phyloP scores from a whole-genome alignment of 164 flowering plant genomes.

The Sedum album region DNA sequence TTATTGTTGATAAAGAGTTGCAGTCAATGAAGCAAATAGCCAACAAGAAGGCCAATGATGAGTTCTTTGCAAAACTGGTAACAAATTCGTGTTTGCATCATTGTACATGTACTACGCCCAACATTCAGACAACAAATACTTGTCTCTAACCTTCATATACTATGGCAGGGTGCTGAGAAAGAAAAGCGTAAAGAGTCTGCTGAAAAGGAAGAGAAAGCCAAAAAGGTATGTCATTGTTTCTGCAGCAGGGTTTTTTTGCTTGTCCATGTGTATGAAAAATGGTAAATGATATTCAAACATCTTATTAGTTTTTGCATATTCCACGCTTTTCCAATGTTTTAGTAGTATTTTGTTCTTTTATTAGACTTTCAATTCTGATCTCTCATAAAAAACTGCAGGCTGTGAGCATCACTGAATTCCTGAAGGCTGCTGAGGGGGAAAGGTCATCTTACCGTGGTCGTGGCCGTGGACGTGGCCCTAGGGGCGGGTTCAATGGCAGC shows the following conservation, averaged over 20 bases:
- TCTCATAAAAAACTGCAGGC: conserved; percentile 28
- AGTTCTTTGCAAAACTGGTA: conserved; percentile 72
- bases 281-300: not conserved
- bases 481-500: conserved; percentile 45
- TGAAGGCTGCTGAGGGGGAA: conserved; percentile 87
- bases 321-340: too few species aligned
- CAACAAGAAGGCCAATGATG: conserved; percentile 65
- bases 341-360: not conserved
- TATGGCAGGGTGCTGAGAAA: conserved; percentile 64
- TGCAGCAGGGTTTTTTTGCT: too few species aligned
- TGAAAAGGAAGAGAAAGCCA: conserved; percentile 70
- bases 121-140: too few species aligned
- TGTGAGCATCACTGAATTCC: conserved; percentile 75
- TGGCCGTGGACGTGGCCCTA: conserved; percentile 65
- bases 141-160: conserved; percentile 6
- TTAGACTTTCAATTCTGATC: not conserved
- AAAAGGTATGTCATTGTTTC: conserved; percentile 37
- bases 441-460: conserved; percentile 59
- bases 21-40: conserved; percentile 69
- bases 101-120: not conserved
- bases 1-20: conserved; percentile 55
- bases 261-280: too few species aligned
- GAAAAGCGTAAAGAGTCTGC: conserved; percentile 57
- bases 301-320: not conserved
- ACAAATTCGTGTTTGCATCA: not conserved